phyloP scores from a whole-genome alignment of 2,329 filamentous ascomycete genomes.

The Boeremia exigua region DNA sequence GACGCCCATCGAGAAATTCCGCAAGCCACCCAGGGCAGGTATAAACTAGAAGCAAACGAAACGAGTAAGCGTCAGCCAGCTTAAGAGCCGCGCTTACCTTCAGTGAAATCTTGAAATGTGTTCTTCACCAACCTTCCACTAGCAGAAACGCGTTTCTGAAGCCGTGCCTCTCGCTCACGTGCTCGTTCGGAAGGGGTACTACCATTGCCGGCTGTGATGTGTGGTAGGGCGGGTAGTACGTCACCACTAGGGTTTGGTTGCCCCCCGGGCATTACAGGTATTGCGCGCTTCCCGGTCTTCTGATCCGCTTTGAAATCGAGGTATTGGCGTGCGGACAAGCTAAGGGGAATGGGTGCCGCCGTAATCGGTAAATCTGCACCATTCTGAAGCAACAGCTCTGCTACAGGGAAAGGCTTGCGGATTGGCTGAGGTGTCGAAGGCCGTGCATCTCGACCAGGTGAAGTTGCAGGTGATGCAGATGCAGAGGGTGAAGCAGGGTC shows the following conservation, averaged over 20 bases:
- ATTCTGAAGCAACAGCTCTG: constrained; percentile 91
- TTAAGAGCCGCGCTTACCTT: constrained; percentile 46
- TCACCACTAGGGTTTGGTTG: constrained; percentile 59
- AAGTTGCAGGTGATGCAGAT: constrained; percentile 51
- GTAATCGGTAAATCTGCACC: constrained; percentile 82
- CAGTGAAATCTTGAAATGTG: constrained; percentile 32
- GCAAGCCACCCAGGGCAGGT: constrained; percentile 42
- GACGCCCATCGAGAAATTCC: constrained; percentile 40
- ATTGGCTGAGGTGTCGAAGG: constrained; percentile 48
- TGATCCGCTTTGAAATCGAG: constrained; percentile 75
- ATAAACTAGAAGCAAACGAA: constrained; percentile 41
- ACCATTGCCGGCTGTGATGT: constrained; percentile 52
- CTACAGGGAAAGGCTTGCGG: constrained; percentile 76
- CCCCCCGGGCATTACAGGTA: constrained; percentile 56
- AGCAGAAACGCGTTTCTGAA: constrained; percentile 50
- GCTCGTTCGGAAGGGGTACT: constrained; percentile 48
- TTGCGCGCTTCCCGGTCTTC: constrained; percentile 45
- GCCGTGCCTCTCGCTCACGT: constrained; percentile 44
- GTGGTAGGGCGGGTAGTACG: constrained; percentile 67
- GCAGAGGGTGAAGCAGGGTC: constrained; percentile 80
- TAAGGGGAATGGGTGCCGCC: constrained; percentile 82
- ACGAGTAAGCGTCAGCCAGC: constrained; percentile 35
- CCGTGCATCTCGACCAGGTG: constrained; percentile 53
- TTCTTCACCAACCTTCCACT: constrained; percentile 50
- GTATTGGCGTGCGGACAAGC: constrained; percentile 79